These are phyloP conservation scores for Aphanomyces invadans DNA, from an alignment of 352 stramenopile genomes.

Conservation along the genomic window DNA sequence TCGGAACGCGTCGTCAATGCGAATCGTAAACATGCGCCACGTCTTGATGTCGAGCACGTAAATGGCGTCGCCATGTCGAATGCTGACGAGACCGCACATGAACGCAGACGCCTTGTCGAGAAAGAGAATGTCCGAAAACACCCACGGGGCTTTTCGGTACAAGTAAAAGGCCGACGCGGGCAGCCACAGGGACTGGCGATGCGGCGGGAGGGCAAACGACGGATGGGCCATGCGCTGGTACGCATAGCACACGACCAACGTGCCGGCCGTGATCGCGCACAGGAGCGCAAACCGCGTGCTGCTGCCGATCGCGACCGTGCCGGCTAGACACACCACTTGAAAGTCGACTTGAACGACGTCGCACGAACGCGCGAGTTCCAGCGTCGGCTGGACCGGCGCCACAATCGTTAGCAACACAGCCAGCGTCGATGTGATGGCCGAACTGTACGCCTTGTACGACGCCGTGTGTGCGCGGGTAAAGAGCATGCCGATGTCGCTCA, in stretches of 20 bases:
- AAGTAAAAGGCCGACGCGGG: slow-evolving; percentile 4
- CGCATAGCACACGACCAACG: neutral
- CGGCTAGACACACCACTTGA: neutral
- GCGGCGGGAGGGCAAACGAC: neutral
- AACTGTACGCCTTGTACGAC: neutral
- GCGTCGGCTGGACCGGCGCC: neutral
- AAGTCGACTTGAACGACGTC: slow-evolving; percentile 4
- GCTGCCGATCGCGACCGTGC: slow-evolving; percentile 13
- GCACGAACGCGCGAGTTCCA: neutral
- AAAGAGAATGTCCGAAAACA: neutral
- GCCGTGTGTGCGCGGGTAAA: slow-evolving; percentile 2
- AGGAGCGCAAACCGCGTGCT: too few relatives aligned
- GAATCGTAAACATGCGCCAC: neutral
- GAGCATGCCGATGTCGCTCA: slow-evolving; percentile 11
- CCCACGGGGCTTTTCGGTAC: neutral
- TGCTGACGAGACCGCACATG: slow-evolving; percentile 11
- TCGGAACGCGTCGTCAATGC: neutral
- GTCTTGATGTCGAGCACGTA: slow-evolving; percentile 22
- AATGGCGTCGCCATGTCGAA: neutral
- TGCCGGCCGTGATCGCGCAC: neutral
- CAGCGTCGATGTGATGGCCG: neutral
- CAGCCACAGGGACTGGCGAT: neutral
- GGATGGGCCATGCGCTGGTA: neutral
- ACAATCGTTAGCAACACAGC: neutral
- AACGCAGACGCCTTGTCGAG: slow-evolving; percentile 21